Conservation (phyloP, 2,329 filamentous ascomycete genomes). For the Lachnum nothofagi region DNA sequence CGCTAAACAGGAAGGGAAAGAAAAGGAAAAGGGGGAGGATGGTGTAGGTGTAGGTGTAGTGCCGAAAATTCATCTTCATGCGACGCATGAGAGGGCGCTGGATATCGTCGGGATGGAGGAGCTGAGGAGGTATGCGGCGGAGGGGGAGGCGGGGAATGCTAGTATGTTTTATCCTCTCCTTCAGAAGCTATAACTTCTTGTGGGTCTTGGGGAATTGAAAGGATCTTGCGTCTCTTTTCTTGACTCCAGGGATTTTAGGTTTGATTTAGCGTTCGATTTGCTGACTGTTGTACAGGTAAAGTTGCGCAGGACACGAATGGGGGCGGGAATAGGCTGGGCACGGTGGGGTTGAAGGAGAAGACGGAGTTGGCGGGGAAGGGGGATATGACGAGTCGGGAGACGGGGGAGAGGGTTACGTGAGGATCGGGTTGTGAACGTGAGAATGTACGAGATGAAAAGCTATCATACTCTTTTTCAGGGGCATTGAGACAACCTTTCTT, state of each 20-base stretch:
- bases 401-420: not conserved
- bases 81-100: constrained; percentile 34
- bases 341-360: constrained; percentile 17
- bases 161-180: no score
- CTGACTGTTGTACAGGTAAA: no score
- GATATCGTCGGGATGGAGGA: constrained; percentile 32
- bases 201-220: no score
- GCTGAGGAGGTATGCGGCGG: constrained; percentile 32
- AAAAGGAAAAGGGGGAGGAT: constrained; percentile 4
- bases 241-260: no score
- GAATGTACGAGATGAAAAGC: no score
- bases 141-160: constrained; percentile 20
- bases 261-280: no score
- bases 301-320: constrained; percentile 17
- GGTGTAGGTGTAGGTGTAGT: constrained; percentile 22
- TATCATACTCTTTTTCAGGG: no score
- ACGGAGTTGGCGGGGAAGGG: constrained; percentile 20
- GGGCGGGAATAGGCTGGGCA: constrained; percentile 8
- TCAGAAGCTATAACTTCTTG: no score
- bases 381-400: constrained; percentile 14
- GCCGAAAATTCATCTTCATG: constrained; percentile 34
- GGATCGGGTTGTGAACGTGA: no score
- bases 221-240: no score
- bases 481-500: no score
- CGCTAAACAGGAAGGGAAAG: no score